Evolutionary conservation across 768 basidiomycete genomes (phyloP), one percentile per base, ranked within the genome.

Genomic region (Kockovaella imperatae): DNA sequence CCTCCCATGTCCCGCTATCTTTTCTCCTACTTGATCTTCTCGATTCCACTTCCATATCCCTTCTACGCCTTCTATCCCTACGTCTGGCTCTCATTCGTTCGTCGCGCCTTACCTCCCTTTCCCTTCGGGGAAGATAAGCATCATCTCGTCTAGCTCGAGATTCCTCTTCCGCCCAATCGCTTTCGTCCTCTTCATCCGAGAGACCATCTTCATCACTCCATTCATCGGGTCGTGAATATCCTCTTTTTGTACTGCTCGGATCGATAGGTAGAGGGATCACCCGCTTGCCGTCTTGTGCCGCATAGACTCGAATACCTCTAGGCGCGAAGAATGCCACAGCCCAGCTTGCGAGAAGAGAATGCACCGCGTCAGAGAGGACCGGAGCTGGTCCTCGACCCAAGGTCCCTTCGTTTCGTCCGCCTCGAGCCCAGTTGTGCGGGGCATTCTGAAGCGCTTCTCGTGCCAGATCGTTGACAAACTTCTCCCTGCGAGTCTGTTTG

Each of bases 291-390:
- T 54, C 57, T 47, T 55, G 49, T 1, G 61, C 64, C 5, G 62
- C 61, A 46, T 63, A 61, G 11, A 67, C 52, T 15, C 52, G 41
- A 41, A 67, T 59, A n/a, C 64, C 64, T 17, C 64, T 49, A 11
- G 64, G 64, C 24, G 46, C 28, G 55, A 67, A 67, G 44, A 63
- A 67, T 26, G 59, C 61, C 0, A 67, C 64, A 0, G 61, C 59
- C 64, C 64, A 67, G 13, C 52, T 53, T 17, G 60, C 55, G 5
- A 67, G 43, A 0, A 67, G 34, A 8, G 64, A 58, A 40, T 67
- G 64, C 36, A 67, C 56, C 4, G 41, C 44, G 25, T 67, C 62
- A 15, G 52, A 47, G 3, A 67, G 32, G 17, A 56, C 30, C 2
- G 64, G 64, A 17, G 41, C 24, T 6, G 64, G 64, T 20, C 64